Evolutionary conservation across 1,284 basidiomycete genomes (phyloP).

Genomic region (Microstroma glucosiphilum): DNA sequence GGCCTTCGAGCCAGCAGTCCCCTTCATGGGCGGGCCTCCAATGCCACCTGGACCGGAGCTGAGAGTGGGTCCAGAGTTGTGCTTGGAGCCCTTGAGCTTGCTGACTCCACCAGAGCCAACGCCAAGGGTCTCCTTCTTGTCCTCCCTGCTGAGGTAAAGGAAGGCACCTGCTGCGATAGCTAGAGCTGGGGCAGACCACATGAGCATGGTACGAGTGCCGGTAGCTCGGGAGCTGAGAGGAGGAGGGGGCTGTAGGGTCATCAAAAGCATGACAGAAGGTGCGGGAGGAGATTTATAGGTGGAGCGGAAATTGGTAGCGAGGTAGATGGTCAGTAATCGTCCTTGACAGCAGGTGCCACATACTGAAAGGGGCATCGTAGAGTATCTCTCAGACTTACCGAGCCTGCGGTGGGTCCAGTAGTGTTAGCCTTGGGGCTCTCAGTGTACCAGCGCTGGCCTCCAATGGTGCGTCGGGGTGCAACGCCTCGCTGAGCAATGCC

Average conservation of each 20-base stretch:
- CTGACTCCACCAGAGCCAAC: conserved; percentile 8
- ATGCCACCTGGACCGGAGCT: background rate
- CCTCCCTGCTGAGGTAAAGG: conserved; percentile 13
- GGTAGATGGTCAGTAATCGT: background rate
- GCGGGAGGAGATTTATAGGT: too few species aligned
- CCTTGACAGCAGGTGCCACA: background rate
- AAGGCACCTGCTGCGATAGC: conserved; percentile 9
- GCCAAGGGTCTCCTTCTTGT: conserved; percentile 12
- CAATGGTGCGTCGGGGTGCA: too few species aligned
- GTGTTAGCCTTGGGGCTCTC: background rate
- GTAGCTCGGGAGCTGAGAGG: background rate
- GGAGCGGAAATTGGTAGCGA: too few species aligned
- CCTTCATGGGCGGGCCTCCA: too few species aligned
- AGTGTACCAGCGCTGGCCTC: background rate
- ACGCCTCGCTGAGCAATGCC: too few species aligned
- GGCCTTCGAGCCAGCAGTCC: background rate
- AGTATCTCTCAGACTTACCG: background rate
- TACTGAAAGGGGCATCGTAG: background rate
- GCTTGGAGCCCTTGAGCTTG: conserved; percentile 12
- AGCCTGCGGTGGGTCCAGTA: background rate
- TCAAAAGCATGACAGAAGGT: background rate
- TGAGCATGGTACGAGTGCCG: background rate
- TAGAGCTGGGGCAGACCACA: conserved; percentile 1
- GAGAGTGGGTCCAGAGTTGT: background rate
- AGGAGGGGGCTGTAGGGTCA: background rate